Evolutionary conservation across 805 yeast genomes (phyloP), one percentile per base, ranked within the genome.

Genomic region (Candida lessepsii): DNA sequence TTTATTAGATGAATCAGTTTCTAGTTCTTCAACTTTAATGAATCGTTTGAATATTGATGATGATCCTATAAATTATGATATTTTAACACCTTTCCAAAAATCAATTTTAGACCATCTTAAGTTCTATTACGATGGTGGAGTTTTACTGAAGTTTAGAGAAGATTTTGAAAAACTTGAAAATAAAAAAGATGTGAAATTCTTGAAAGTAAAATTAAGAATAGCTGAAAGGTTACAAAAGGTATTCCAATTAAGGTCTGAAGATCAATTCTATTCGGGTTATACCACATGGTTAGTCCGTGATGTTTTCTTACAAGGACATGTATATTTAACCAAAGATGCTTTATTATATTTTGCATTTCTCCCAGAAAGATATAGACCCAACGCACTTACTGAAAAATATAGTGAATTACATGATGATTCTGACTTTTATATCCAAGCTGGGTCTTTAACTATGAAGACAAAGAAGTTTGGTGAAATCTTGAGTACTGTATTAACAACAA

Each of bases 251-350:
- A 57, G 60, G n/a, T 74, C 70, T 15, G 70, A 71, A 29, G 89
- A 83, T 49, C 58, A 60, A n/a, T 71, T 82, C 44, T 50, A 74
- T 23, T 75, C 72, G n/a, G 85, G 81, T 46, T 83, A 72, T 51
- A 73, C 83, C 2, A 80, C 89, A 21, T 90, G 96, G 96, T 65
- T 90, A 26, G 67, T 88, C 42, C 76, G 81, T 44, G 95, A 86
- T 51, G 93, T 90, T 0, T 65, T 91, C 19, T 63, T 89, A 18
- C 96, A 88, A 59, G 98, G 98, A 2, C 90, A 85, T 51, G 58
- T 89, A 13, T 84, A 84, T 50, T 59, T 91, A 18, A 89, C 97
- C 1, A 60, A 68, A 30, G 65, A 72, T 11, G 76, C 77, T 45
- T 56, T 90, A 5, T 62, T 87, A 31, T 91, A 86, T 55, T 83